Evolutionary conservation across 2,329 filamentous ascomycete species (phyloP).

Genomic region (Dactylellina drechsleri): DNA sequence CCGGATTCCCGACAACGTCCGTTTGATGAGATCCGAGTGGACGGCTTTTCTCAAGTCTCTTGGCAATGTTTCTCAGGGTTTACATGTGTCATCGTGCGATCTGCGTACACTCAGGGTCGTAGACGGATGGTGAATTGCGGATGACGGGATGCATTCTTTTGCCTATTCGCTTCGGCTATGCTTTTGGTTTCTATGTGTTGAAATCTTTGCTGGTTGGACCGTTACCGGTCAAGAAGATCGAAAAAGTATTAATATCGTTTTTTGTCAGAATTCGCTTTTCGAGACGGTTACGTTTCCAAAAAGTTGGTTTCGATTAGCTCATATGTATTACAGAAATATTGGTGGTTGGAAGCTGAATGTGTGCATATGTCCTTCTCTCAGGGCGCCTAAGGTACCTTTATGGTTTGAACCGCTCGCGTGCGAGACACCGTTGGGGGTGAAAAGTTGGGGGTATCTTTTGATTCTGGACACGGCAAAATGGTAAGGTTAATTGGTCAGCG

Average conservation of each 20-base stretch:
- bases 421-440: constrained; percentile 19
- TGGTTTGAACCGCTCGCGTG: constrained; percentile 23
- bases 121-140: constrained; percentile 12
- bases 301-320: constrained; percentile 32
- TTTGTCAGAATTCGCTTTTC: constrained; percentile 18
- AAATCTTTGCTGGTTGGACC: background rate
- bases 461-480: constrained; percentile 20
- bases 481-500: constrained; percentile 43
- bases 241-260: constrained; percentile 8
- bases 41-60: background rate
- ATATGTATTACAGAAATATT: constrained; percentile 21
- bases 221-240: background rate
- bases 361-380: constrained; percentile 9
- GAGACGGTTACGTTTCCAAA: constrained; percentile 7
- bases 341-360: constrained; percentile 23
- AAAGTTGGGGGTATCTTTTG: constrained; percentile 15
- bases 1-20: constrained; percentile 36
- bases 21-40: constrained; percentile 15
- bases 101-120: constrained; percentile 1
- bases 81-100: constrained; percentile 29
- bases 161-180: background rate
- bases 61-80: constrained; percentile 3
- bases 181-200: background rate
- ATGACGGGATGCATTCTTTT: constrained; percentile 4
- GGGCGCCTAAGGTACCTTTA: constrained; percentile 18